Evolutionary conservation across 805 yeast genomes (phyloP), one percentile per base, ranked within the genome.

Genomic region (Metschnikowia lochheadii): DNA sequence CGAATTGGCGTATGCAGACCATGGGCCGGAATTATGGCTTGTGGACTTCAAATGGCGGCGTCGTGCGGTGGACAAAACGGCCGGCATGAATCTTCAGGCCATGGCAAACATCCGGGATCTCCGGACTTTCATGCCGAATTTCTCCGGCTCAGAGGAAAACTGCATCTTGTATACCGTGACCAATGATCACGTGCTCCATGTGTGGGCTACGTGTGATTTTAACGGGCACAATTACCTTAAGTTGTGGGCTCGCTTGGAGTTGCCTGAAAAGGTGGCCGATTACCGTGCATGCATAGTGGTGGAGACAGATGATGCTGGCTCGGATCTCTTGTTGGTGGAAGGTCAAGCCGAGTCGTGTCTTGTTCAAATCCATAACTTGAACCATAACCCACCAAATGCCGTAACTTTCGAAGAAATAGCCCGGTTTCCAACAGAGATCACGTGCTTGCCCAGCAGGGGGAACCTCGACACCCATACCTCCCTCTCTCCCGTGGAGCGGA

Each of bases 1-100:
- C 63, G 94, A 86, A 58, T 69, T 89, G 54, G 69, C 81, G 0
- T 84, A 86, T 58, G 67, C 89, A 20, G 76, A 80, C n/a, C 95
- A 87, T 61, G 82, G 84, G 2, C 48, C 44, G 15, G 59, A 57
- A 1, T 61, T 75, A 1, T 75, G 75, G 48, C 81, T 90, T 0
- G 73, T 82, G 0, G 70, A 72, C 33, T 63, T 84, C 36, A 72
- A 83, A 32, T 49, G 62, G 53, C 54, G 64, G 11, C 21, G 46
- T 37, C 48, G 43, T 36, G 37, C 36, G 18, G 41, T n/a, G 26
- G 33, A 38, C 21, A 91, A 77, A 81, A 53, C 35, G n/a, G 23
- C 49, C n/a, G 48, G 36, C 21, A 56, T 53, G 23, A 45, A 47
- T 13, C 44, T 55, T 36, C 55, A 48, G 14, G 40, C 52, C 11